A percentile compares a stretch with the other conserved stretches of the same genome.
phyloP scores from a whole-genome alignment of 495 filamentous ascomycete genomes.

The Hypoxylon rickii region DNA sequence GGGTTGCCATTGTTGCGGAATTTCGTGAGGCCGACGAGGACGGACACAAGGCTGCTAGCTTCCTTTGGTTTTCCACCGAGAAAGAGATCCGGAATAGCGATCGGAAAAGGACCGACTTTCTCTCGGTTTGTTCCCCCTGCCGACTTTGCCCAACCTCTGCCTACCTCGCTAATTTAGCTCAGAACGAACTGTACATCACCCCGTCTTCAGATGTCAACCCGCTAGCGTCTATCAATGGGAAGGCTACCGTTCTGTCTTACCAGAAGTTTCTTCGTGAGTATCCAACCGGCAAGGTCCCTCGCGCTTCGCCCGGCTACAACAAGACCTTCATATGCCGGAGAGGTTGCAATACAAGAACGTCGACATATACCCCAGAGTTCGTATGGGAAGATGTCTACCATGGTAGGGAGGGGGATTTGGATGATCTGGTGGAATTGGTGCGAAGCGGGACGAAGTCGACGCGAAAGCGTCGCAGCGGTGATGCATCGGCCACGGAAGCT shows the following conservation, averaged over 20 bases:
- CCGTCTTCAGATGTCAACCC: slow-evolving; percentile 82
- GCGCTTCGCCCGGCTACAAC: slow-evolving; percentile 73
- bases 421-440: slow-evolving; percentile 65
- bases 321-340: slow-evolving; percentile 90
- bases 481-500: slow-evolving; percentile 42
- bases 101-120: slow-evolving; percentile 80
- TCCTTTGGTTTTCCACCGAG: slow-evolving; percentile 89
- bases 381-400: slow-evolving; percentile 84
- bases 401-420: slow-evolving; percentile 64
- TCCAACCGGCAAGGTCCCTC: slow-evolving; percentile 76
- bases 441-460: slow-evolving; percentile 71
- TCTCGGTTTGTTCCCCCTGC: slow-evolving; percentile 57
- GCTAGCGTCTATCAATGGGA: slow-evolving; percentile 88
- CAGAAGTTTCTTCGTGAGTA: slow-evolving; percentile 67
- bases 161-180: neutral
- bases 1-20: slow-evolving; percentile 85
- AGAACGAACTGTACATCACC: slow-evolving; percentile 93
- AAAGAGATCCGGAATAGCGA: slow-evolving; percentile 82
- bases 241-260: slow-evolving; percentile 76
- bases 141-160: neutral
- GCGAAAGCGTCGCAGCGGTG: slow-evolving; percentile 56
- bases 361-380: slow-evolving; percentile 92
- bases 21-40: slow-evolving; percentile 73
- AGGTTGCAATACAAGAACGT: slow-evolving; percentile 84
- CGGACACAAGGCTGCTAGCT: slow-evolving; percentile 67